Conservation (phyloP, 1,284 basidiomycete species). For the Ceratobasidium sp. region DNA sequence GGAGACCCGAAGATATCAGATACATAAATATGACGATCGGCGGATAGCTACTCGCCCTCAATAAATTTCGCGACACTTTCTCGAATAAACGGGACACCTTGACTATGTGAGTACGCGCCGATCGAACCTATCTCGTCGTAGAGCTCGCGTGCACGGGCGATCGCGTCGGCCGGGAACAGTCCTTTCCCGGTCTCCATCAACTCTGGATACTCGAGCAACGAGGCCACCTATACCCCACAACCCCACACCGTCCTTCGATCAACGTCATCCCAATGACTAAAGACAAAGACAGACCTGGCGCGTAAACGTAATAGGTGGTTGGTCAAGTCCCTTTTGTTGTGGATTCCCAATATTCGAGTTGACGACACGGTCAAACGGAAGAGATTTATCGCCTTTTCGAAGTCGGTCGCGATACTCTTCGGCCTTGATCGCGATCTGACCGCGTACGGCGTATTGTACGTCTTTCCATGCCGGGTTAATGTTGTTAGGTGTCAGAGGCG, state of each 20-base stretch:
- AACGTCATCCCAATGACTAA: background rate
- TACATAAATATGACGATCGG: background rate
- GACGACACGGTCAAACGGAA: constrained; percentile 93
- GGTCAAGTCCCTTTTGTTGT: constrained; percentile 94
- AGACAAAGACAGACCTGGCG: constrained; percentile 76
- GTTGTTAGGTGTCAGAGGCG: constrained; percentile 69
- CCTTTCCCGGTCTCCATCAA: constrained; percentile 76
- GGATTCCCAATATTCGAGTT: constrained; percentile 99
- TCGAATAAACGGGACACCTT: constrained; percentile 92
- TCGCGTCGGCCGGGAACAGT: constrained; percentile 89
- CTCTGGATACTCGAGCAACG: constrained; percentile 92
- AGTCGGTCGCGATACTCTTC: constrained; percentile 84
- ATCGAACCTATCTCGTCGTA: constrained; percentile 91
- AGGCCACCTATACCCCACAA: constrained; percentile 73
- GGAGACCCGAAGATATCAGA: background rate
- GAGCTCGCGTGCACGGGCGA: constrained; percentile 86
- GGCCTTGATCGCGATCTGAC: constrained; percentile 95
- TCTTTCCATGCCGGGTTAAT: constrained; percentile 90
- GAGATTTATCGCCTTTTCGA: constrained; percentile 61
- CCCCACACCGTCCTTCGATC: constrained; percentile 24
- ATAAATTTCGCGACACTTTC: constrained; percentile 93
- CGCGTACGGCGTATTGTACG: constrained; percentile 97
- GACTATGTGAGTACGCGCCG: constrained; percentile 96
- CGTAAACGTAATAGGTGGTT: constrained; percentile 93
- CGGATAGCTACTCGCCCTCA: constrained; percentile 67